Base-by-base conservation (phyloP, 2,329 filamentous ascomycete species). In the Neonectria neomacrospora region DNA sequence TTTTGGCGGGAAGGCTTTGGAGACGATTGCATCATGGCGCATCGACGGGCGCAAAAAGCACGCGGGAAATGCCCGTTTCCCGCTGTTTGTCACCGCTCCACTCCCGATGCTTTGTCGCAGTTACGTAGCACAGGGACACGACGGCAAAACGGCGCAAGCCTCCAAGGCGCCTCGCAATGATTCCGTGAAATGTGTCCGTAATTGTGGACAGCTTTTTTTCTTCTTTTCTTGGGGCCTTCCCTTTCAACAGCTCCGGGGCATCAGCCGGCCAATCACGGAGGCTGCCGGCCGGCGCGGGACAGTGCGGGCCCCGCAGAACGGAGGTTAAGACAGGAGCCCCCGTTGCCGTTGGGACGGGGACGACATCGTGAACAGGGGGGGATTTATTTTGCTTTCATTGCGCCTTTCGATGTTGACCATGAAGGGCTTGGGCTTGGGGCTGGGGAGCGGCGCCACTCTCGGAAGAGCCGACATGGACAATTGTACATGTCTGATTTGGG, bases 181-280 rank as follows among this genome's bases (percentile, higher is more conserved):
- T 48, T 50, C 45, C 10, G 47, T 34, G 16, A n/a, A 20, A 32
- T 20, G 47, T 32, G 28, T 30, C 47, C 47, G 47, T 32, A 61
- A 56, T 61, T 56, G 52, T 61, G 58, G 58, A 52, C 52, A 54
- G 45, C 52, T 52, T 39, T 56, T 61, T 30, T 30, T 37, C 37
- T 39, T 22, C 2, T 16, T 23, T 18, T 41, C n/a, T n/a, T 37
- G 16, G 34, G 34, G 5, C 14, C 6, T 37, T 37, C 6, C 7
- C 34, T n/a, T 37, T n/a, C 34, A 37, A 37, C 14, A 16, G 30
- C 18, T 52, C 61, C 55, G 55, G 54, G 56, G 48, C 54, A 62
- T 44, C 61, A 61, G 22, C 67, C 51, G 54, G 45, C 70, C 70
- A 72, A 72, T 73, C 65, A 72, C 70, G 68, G 70, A 61, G 61